phyloP scores from a whole-genome alignment of 192 early-diverging fungal genomes.

The Coemansia sp. region DNA sequence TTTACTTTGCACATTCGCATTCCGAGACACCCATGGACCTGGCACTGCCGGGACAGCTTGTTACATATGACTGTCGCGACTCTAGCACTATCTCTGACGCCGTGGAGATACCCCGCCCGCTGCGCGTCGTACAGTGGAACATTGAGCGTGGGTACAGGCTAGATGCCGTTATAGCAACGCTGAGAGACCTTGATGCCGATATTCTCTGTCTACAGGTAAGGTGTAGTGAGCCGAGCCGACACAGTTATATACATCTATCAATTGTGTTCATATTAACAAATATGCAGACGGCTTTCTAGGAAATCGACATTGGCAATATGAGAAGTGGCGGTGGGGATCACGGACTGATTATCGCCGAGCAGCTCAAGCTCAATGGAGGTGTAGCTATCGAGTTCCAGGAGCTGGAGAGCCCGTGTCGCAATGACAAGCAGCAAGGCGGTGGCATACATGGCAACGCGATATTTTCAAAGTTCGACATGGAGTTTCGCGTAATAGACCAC shows the following conservation, averaged over 20 bases:
- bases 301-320: slow-evolving; percentile 74
- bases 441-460: slow-evolving; percentile 83
- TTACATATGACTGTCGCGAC: slow-evolving; percentile 44
- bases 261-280: not conserved
- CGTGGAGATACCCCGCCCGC: slow-evolving; percentile 36
- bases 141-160: slow-evolving; percentile 80
- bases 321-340: slow-evolving; percentile 69
- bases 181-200: slow-evolving; percentile 67
- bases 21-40: slow-evolving; percentile 25
- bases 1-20: not conserved
- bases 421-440: slow-evolving; percentile 67
- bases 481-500: slow-evolving; percentile 66
- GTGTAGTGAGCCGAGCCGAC: not conserved
- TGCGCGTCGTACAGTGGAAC: slow-evolving; percentile 80
- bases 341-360: slow-evolving; percentile 62
- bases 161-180: slow-evolving; percentile 58
- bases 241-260: not conserved
- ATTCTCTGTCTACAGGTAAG: slow-evolving; percentile 67
- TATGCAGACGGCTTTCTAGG: slow-evolving; percentile 19
- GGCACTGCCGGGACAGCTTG: slow-evolving; percentile 43
- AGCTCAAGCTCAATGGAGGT: slow-evolving; percentile 64
- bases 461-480: slow-evolving; percentile 65
- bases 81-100: not conserved
- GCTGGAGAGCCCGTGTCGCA: slow-evolving; percentile 62
- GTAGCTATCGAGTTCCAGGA: slow-evolving; percentile 78